A percentile compares a stretch with the other conserved stretches of the same genome.
phyloP scores from a whole-genome alignment of 192 early-diverging fungal species.

The Powellomyces hirtus region DNA sequence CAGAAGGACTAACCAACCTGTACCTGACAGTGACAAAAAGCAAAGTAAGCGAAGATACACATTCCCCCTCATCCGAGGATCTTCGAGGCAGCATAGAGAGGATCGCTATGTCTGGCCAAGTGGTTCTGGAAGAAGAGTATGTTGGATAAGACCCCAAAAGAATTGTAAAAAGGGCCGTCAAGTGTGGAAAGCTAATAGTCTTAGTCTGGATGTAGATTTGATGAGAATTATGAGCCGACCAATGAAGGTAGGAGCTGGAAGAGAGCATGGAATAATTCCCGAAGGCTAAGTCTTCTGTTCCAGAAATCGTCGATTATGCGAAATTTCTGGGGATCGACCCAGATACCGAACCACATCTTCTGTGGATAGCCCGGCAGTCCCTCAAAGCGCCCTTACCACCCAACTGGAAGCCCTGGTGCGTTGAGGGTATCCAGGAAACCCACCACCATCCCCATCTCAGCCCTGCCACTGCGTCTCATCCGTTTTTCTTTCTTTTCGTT shows the following conservation, averaged over 20 bases:
- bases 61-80: too few relatives aligned
- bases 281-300: constrained; percentile 11
- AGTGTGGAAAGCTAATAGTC: background rate
- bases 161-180: background rate
- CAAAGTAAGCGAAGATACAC: too few relatives aligned
- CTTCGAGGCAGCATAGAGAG: too few relatives aligned
- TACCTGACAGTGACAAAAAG: too few relatives aligned
- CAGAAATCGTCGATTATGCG: constrained; percentile 64
- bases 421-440: too few relatives aligned
- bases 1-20: too few relatives aligned
- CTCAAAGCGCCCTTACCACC: constrained; percentile 59
- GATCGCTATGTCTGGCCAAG: background rate
- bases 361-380: constrained; percentile 64
- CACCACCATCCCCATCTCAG: too few relatives aligned
- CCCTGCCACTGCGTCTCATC: background rate
- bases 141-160: background rate
- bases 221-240: constrained; percentile 63
- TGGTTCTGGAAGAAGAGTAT: constrained; percentile 48
- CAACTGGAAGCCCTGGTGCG: constrained; percentile 66
- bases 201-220: constrained; percentile 39
- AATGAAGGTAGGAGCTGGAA: constrained; percentile 39
- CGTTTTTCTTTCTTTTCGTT: background rate
- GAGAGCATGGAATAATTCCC: background rate
- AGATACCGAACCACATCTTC: constrained; percentile 49
- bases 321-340: constrained; percentile 61